Percentiles rank a stretch among this genome's conserved stretches.
Evolutionary conservation across 75 land plant species (phyloP).

Genomic region (Chamaecyparis obtusa): DNA sequence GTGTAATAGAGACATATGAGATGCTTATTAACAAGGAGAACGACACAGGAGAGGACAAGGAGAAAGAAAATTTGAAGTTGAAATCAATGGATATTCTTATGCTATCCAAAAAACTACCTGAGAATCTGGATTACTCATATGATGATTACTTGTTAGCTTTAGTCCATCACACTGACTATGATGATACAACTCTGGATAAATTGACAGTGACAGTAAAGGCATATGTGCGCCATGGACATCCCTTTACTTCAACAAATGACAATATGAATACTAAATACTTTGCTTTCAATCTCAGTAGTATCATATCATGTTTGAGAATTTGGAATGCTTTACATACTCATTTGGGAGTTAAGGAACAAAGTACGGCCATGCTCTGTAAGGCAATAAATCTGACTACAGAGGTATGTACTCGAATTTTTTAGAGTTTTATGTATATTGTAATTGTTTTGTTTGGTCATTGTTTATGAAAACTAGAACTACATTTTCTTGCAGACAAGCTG

Average conservation of each 20-base stretch:
- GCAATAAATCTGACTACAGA: conserved; percentile 13
- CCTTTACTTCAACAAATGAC: background rate
- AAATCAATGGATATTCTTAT: conserved; percentile 38
- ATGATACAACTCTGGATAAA: background rate
- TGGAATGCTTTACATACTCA: background rate
- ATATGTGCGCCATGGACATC: background rate
- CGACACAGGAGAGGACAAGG: background rate
- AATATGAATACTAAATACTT: conserved; percentile 2
- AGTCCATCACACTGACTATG: background rate
- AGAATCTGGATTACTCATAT: background rate
- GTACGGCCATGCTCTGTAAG: conserved; percentile 19
- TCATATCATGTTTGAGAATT: conserved; percentile 32
- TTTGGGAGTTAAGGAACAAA: conserved; percentile 10
- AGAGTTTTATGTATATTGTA: background rate
- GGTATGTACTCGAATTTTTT: conserved; percentile 16
- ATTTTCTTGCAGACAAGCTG: background rate
- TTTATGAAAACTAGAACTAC: background rate
- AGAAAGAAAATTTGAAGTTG: background rate
- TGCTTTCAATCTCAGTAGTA: conserved; percentile 33
- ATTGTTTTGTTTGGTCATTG: background rate
- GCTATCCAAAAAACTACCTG: conserved; percentile 26
- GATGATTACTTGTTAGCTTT: background rate
- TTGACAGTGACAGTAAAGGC: background rate
- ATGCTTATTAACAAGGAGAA: background rate
- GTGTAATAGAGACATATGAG: background rate